Evolutionary conservation across 345 rosid genomes (phyloP), one percentile per base, ranked within the genome.

Genomic region (Brassica rapa): DNA sequence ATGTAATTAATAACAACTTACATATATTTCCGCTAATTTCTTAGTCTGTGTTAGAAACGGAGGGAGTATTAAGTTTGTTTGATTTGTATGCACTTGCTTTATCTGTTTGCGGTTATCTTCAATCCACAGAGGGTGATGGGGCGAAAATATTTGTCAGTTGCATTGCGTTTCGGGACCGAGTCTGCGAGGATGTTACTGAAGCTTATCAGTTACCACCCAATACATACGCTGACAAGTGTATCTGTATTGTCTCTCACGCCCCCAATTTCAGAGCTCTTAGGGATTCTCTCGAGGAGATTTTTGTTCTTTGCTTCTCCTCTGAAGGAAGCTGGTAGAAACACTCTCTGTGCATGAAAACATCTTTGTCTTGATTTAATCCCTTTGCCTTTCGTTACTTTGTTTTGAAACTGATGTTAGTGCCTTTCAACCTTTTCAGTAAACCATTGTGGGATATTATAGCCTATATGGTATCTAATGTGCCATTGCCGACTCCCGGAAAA

Each of bases 71-170:
- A 19, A 19, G 21, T 19, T 19, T 19, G 41, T 51, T 68, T 61
- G 70, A 24, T 61, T 46, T 73, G 55, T 43, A 19, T 67, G 62
- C 15, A 21, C 6, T n/a, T 53, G 71, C 8, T 62, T 62, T 10
- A 19, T 5, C 41, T 49, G 30, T 30, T 68, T 64, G 76, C 62
- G 74, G 56, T 63, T 19, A 46, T 76, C 23, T 62, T 66, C 27
- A 19, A 8, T 57, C 62, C 71, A 76, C 93, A 93, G 99, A 95
- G 96, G 99, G 99, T 53, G 98, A 93, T 87, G 99, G 99, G 6
- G 84, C 99, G 14, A 93, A 95, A 81, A 93, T 95, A 76, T 93
- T 91, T 75, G 92, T 95, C 82, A 91, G 97, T 67, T 95, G 99
- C 87, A 86, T 93, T 68, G 90, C 98, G 41, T 95, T 93, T 81